phyloP scores from a whole-genome alignment of 2,329 filamentous ascomycete species.

The Podosphaera xanthii region DNA sequence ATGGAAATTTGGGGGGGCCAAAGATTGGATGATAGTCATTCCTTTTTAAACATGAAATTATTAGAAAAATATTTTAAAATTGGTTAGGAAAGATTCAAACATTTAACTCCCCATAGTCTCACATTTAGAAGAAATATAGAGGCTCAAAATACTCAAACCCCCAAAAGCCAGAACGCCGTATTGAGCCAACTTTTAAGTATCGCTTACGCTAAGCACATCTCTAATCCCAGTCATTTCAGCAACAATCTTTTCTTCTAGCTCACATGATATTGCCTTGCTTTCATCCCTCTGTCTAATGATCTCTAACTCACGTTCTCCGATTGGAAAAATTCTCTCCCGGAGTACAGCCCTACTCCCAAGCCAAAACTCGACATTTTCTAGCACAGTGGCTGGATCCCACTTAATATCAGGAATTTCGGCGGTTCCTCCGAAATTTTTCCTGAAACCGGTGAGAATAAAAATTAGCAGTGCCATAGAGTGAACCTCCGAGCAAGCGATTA shows the following conservation, averaged over 20 bases:
- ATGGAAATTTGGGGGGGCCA: no score
- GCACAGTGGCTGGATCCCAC: conserved; percentile 50
- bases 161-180: neutral
- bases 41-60: no score
- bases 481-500: conserved; percentile 52
- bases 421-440: conserved; percentile 32
- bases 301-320: conserved; percentile 48
- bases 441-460: conserved; percentile 44
- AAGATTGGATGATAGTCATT: no score
- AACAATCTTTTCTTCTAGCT: conserved; percentile 44
- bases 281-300: conserved; percentile 24
- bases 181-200: neutral
- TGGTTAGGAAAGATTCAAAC: no score
- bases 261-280: conserved; percentile 6
- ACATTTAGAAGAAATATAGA: no score
- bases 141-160: neutral
- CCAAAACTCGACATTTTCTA: conserved; percentile 71
- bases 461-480: conserved; percentile 59
- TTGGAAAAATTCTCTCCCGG: conserved; percentile 48
- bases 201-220: conserved; percentile 6
- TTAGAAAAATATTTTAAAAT: no score
- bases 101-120: no score
- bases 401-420: conserved; percentile 49
- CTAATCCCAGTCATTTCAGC: conserved; percentile 22
- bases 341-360: conserved; percentile 46